phyloP scores from a whole-genome alignment of 768 basidiomycete species.

The Termitomyces sp. region DNA sequence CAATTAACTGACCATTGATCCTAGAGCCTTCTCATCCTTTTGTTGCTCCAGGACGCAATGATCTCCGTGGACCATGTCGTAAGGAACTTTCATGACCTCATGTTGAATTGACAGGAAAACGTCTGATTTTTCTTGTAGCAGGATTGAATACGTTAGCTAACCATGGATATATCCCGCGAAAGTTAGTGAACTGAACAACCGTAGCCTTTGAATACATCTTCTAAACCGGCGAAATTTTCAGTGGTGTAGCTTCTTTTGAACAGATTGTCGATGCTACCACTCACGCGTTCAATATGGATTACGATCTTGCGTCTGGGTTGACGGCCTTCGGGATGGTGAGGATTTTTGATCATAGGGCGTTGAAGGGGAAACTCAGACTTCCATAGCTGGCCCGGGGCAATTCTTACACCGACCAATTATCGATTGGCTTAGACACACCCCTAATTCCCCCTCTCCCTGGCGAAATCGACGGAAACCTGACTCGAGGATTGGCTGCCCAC shows the following conservation, averaged over 20 bases:
- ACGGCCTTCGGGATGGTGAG: constrained; percentile 12
- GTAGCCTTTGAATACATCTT: background rate
- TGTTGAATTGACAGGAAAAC: background rate
- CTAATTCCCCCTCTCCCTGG: constrained; percentile 11
- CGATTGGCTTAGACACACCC: constrained; percentile 7
- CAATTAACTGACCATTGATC: background rate
- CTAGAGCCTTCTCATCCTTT: constrained; percentile 9
- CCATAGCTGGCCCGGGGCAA: constrained; percentile 10
- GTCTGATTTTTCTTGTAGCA: background rate
- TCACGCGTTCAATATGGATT: constrained; percentile 12
- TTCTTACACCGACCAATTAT: constrained; percentile 8
- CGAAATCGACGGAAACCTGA: constrained; percentile 7
- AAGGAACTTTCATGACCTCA: background rate
- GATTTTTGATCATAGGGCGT: background rate
- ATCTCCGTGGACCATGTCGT: constrained; percentile 14
- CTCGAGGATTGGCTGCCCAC: constrained; percentile 11
- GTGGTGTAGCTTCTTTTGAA: constrained; percentile 12
- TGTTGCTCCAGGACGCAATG: constrained; percentile 1
- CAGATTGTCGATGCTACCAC: constrained; percentile 9
- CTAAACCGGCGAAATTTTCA: background rate
- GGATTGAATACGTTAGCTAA: constrained; percentile 14
- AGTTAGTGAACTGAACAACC: constrained; percentile 1
- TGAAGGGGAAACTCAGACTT: background rate
- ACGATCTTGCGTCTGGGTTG: constrained; percentile 10
- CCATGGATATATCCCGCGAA: constrained; percentile 13